These are phyloP conservation scores for Opeltia flavorubescens DNA, from an alignment of 495 filamentous ascomycete genomes.

Conservation along the genomic window DNA sequence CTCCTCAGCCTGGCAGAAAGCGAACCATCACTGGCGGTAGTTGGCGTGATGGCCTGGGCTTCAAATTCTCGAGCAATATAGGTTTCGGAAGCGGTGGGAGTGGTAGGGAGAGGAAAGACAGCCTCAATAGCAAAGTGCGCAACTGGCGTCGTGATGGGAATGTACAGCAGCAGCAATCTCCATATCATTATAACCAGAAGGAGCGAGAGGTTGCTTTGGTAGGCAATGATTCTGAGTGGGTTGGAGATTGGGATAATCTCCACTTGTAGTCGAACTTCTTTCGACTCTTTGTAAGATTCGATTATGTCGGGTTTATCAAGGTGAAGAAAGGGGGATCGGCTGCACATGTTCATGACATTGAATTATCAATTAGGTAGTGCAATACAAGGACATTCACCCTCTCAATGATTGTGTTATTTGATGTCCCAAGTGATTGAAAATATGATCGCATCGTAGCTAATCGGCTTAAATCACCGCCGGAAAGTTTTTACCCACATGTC, in stretches of 20 bases:
- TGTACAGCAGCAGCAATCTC: constrained; percentile 16
- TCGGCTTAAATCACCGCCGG: no score
- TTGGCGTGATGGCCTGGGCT: constrained; percentile 38
- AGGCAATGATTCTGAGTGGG: constrained; percentile 71
- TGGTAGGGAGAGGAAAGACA: constrained; percentile 37
- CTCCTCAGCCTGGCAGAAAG: constrained; percentile 19
- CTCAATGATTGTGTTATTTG: no score
- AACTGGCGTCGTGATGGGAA: constrained; percentile 46
- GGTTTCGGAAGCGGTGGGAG: constrained; percentile 29
- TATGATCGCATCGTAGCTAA: no score
- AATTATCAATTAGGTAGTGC: constrained; percentile 5
- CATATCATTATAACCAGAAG: constrained; percentile 21
- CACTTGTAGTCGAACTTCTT: constrained; percentile 26
- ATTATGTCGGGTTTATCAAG: neutral
- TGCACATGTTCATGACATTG: constrained; percentile 5
- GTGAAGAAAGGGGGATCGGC: constrained; percentile 1
- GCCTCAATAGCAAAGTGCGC: constrained; percentile 20
- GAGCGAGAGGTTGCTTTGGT: constrained; percentile 29
- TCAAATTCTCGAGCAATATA: constrained; percentile 34
- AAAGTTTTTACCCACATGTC: no score
- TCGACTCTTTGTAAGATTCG: neutral
- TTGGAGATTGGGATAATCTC: constrained; percentile 72
- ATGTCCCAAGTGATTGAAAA: no score
- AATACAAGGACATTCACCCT: constrained; percentile 5
- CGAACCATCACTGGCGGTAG: constrained; percentile 20